Conservation (phyloP, 176 grass and related monocot genomes). For the Musa schizocarpa region DNA sequence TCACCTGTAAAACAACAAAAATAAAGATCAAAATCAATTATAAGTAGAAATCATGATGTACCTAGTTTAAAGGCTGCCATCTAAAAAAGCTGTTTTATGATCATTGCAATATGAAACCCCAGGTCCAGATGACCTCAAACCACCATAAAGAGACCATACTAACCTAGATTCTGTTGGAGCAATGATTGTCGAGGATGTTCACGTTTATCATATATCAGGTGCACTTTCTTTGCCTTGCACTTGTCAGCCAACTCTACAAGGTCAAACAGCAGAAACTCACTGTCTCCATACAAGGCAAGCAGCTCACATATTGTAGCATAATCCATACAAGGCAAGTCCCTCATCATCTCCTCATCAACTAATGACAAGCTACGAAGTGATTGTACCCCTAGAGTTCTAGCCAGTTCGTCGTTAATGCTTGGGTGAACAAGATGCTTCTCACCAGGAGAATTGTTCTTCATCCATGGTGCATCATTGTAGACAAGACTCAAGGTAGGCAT, state of each 20-base stretch:
- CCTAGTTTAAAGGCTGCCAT: neutral
- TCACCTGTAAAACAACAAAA: constrained; percentile 41
- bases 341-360: constrained; percentile 82
- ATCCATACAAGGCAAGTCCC: constrained; percentile 80
- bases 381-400: constrained; percentile 72
- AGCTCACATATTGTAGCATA: constrained; percentile 81
- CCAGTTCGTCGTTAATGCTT: constrained; percentile 78
- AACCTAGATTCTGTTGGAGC: constrained; percentile 93
- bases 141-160: neutral
- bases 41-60: neutral
- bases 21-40: constrained; percentile 1
- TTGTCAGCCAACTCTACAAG: constrained; percentile 87
- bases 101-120: neutral
- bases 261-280: constrained; percentile 82
- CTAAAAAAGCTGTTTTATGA: neutral
- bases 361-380: constrained; percentile 75
- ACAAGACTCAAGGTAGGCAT: constrained; percentile 67
- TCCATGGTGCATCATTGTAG: constrained; percentile 96
- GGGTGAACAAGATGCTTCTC: constrained; percentile 71
- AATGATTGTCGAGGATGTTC: constrained; percentile 84
- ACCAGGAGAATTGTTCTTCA: constrained; percentile 42
- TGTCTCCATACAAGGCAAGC: constrained; percentile 79
- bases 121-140: neutral
- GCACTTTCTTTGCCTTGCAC: constrained; percentile 89
- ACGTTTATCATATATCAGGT: constrained; percentile 92